Percentiles rank a stretch among this genome's conserved stretches.
phyloP scores from a whole-genome alignment of 208 protist genomes.

The Balamuthia mandrillaris region DNA sequence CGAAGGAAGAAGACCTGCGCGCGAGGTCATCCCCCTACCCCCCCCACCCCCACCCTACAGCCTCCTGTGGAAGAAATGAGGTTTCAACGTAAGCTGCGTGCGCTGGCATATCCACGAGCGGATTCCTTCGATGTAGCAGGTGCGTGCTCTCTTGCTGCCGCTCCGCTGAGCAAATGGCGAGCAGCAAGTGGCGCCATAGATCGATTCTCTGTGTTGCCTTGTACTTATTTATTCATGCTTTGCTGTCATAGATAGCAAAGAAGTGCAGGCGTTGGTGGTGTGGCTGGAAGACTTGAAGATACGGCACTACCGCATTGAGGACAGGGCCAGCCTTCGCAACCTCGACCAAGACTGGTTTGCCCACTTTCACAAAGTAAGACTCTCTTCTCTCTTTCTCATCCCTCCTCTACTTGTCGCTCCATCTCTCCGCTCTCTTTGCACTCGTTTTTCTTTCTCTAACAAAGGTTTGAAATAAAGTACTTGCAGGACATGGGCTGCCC shows the following conservation, averaged over 20 bases:
- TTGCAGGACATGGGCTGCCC: neutral
- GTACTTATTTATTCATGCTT: too few relatives aligned
- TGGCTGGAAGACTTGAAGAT: slow-evolving; percentile 3
- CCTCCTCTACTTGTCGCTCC: neutral
- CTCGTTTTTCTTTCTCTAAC: neutral
- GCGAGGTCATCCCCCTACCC: too few relatives aligned
- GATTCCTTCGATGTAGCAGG: neutral
- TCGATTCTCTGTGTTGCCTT: too few relatives aligned
- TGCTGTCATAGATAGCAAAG: too few relatives aligned
- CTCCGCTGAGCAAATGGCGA: too few relatives aligned
- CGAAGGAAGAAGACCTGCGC: too few relatives aligned
- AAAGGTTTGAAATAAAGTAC: neutral
- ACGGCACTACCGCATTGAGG: neutral
- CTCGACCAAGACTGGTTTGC: neutral
- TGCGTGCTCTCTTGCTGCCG: neutral
- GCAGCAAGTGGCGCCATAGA: too few relatives aligned
- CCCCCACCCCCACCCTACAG: too few relatives aligned
- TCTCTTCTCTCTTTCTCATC: neutral
- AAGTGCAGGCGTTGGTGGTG: slow-evolving; percentile 4
- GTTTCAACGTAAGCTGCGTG: neutral
- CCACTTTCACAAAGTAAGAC: neutral
- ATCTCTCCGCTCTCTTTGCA: neutral
- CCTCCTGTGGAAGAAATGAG: too few relatives aligned
- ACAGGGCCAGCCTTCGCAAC: neutral
- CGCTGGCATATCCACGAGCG: neutral